Evolutionary conservation across 2,329 filamentous ascomycete genomes (phyloP).

Genomic region (Clarireedia paspali): DNA sequence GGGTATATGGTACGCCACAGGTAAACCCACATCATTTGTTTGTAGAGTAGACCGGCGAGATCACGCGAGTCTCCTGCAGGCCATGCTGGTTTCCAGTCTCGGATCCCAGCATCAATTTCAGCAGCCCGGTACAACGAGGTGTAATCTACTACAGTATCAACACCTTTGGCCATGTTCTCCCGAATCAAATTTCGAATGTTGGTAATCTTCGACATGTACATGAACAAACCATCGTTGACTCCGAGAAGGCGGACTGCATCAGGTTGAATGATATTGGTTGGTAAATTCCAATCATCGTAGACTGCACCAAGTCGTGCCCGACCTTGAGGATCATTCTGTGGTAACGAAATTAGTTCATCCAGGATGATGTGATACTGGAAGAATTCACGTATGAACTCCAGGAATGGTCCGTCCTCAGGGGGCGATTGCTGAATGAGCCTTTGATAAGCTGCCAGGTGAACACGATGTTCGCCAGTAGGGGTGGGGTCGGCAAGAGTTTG

Average conservation of each 20-base stretch:
- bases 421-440: conserved; percentile 57
- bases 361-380: conserved; percentile 75
- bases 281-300: conserved; percentile 21
- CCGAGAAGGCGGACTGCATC: conserved; percentile 54
- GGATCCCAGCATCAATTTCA: conserved; percentile 67
- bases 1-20: conserved; percentile 54
- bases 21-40: conserved; percentile 60
- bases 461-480: conserved; percentile 61
- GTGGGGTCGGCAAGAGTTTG: conserved; percentile 50
- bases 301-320: conserved; percentile 25
- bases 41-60: conserved; percentile 50
- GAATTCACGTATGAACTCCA: conserved; percentile 65
- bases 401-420: conserved; percentile 60
- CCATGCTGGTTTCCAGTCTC: conserved; percentile 64
- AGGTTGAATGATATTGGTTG: conserved; percentile 19
- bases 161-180: conserved; percentile 50
- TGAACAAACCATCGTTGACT: conserved; percentile 74
- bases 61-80: conserved; percentile 49
- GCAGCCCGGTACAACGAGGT: conserved; percentile 63
- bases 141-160: conserved; percentile 67
- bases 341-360: conserved; percentile 50
- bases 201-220: conserved; percentile 71
- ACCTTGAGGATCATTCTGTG: conserved; percentile 18
- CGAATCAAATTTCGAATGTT: conserved; percentile 69
- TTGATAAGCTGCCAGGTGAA: conserved; percentile 71